Evolutionary conservation across 2,329 filamentous ascomycete genomes (phyloP), one percentile per base, ranked within the genome.

Genomic region (Fusarium sp.): DNA sequence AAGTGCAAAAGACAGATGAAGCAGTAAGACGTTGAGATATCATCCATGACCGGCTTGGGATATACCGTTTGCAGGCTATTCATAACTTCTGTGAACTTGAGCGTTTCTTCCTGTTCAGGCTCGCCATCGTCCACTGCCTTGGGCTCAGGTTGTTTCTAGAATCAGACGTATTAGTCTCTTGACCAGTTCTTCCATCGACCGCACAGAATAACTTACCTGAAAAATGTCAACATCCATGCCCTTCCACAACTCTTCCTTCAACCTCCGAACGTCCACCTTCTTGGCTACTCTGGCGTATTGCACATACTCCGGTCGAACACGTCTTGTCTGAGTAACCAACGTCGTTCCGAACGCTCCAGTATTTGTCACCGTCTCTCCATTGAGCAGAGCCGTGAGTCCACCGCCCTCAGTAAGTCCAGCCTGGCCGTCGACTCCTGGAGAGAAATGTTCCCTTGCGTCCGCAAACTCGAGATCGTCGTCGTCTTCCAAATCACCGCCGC

Each of bases 1-100:
- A 98, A 78, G 80, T 98, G 94, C 69, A 98, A 83, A 60, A 97
- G 82, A 74, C 93, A 97, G 76, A 99, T 99, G 81, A 98, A 99
- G 78, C 96, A 97, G 80, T 83, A 91, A 68, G 88, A 97, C 0
- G 96, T 99, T 35, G 94, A 97, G 75, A 99, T 98, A 80, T 99
- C 96, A 64, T 92, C 90, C 89, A 99, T 93, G 63, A 90, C 89
- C 71, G 92, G 86, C 78, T 93, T 92, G 13, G 94, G 91, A 76
- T 99, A 99, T 10, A 97, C 93, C 7, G 85, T 81, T 77, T 97
- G 92, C 46, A 99, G 83, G 66, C 91, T 91, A 77, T 97, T 97
- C 89, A 99, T 97, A 63, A 99, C 90, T 21, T 91, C 85, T 1
- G 94, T 98, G 80, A 99, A 99, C 74, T 92, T 94, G 70, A 98